Evolutionary conservation across 805 yeast species (phyloP), one percentile per base, ranked within the genome.

Genomic region (Middelhovenomyces tepae): DNA sequence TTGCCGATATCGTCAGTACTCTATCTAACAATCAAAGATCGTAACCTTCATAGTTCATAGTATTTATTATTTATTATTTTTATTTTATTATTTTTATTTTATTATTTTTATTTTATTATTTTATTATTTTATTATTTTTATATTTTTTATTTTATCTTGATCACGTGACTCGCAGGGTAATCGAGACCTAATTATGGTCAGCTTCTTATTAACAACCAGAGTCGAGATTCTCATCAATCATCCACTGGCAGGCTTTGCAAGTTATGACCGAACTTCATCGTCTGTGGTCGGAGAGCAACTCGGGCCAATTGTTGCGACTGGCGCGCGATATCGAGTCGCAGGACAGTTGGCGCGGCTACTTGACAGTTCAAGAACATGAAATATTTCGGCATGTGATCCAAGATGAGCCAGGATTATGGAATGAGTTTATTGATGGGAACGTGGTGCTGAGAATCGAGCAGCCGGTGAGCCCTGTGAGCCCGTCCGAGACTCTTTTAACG

Each of bases 311-410:
- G 24, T 33, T 29, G 10, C 28, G 31, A n/a, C 28, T 51, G 20
- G 56, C 56, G 7, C 32, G 34, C 14, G 48, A 48, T 22, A 49
- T 51, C 16, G 50, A 50, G 19, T 32, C 38, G 18, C 46, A 49
- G 13, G 56, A 44, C 19, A 32, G 42, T 14, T 58, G 60, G 61
- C 40, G 49, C 26, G 56, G 64, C 25, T 61, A 55, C 32, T 44
- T 63, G 22, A 46, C 57, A 13, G 45, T 50, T 6, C 53, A 48
- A 23, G 68, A 63, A 38, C 64, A 62, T 34, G 50, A 47, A 19
- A 34, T 61, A 16, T 57, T 60, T 29, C 44, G 42, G 25, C 37
- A 41, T 19, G 63, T 57, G 1, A 32, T 61, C 27, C 38, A 40
- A 5, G 40, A 37, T 14, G 57, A 56, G 17, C 53, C 43, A 11